Evolutionary conservation across 257 asterid genomes (phyloP), one percentile per base, ranked within the genome.

Genomic region (Solanum gracilifrons): DNA sequence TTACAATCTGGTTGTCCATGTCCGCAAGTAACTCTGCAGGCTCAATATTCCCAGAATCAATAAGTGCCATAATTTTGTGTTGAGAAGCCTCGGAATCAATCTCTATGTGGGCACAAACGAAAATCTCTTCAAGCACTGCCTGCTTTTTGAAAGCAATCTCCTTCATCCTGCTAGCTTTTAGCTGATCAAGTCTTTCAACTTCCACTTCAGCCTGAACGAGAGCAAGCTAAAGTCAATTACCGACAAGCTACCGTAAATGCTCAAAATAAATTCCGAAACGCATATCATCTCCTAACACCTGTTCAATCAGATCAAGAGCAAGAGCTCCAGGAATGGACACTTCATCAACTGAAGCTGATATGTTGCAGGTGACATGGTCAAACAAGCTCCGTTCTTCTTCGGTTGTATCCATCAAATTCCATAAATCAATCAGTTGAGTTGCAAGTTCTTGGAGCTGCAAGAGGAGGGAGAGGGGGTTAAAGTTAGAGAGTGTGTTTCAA

Each of bases 361-460:
- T 97, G 88, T 96, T 97, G 90, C 97, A 94, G 64, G 94, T 90
- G 15, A 93, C 95, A 88, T 94, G 95, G 60, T 94, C 93, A 90
- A 95, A 95, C 72, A 92, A 90, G 87, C 89, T 90, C 74, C 95
- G 92, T 35, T 95, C 99, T 85, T 93, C 99, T 83, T 92, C 89
- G 13, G 98, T 90, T 4, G 99, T 94, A 92, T 97, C 99, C 99
- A 97, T 97, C 95, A 96, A 92, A 94, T 97, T 96, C 99, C 99
- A 95, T 41, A 97, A 97, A 89, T 96, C 99, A 86, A 91, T 92
- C 36, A 96, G 93, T 93, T 96, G 98, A 83, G 95, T 87, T 7
- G 98, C 95, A 91, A 93, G 91, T 90, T 95, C 98, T 96, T 96
- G 99, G 90, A 96, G 98, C 99, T 96, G 96, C 86, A 89, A 46